Base-by-base conservation (phyloP, 495 filamentous ascomycete genomes). In the Xanthoparmelia taractica region DNA sequence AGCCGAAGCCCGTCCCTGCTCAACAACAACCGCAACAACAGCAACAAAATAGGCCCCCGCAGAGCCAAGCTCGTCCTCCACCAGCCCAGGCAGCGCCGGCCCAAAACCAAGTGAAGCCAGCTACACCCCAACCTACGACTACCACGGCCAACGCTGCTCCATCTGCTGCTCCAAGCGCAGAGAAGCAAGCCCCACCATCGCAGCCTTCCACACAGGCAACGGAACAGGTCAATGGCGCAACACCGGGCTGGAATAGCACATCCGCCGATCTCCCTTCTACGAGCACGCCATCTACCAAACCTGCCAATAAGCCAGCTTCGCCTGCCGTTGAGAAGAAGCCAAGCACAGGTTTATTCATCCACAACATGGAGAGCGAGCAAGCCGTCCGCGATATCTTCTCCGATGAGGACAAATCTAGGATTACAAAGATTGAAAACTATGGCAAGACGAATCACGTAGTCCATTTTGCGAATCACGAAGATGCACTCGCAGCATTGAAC, bases 291-390 rank as follows among this genome's bases (percentile, higher is more conserved):
- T 58, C 56, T 34, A 27, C 36, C 29, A 58, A 63, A 17, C 6
- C 55, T 37, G 20, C 43, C 55, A 58, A 67, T 73, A 80, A 56
- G 73, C 76, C 25, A 36, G 73, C 75, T 54, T 68, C 70, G 36
- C 70, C 75, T 34, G 75, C 72, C 57, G 68, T 67, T 8, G 79
- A 80, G 61, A 77, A 78, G 73, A 84, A 81, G 72, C 81, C 80
- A 62, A 83, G 86, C 69, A 87, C 88, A 63, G 92, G 86, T 27
- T 81, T 99, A 4, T 97, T 96, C 72, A 81, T 97, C 20, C 86
- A 86, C 73, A 89, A 89, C 60, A 82, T 91, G 33, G 86, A 85
- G 54, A 86, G 80, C 58, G 87, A 88, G 60, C 87, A 96, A 33
- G 88, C 87, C 27, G 86, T 88, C 8, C 87, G 87, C 40, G 85